Conservation (phyloP, 805 yeast genomes). For the Pichia eremophila region DNA sequence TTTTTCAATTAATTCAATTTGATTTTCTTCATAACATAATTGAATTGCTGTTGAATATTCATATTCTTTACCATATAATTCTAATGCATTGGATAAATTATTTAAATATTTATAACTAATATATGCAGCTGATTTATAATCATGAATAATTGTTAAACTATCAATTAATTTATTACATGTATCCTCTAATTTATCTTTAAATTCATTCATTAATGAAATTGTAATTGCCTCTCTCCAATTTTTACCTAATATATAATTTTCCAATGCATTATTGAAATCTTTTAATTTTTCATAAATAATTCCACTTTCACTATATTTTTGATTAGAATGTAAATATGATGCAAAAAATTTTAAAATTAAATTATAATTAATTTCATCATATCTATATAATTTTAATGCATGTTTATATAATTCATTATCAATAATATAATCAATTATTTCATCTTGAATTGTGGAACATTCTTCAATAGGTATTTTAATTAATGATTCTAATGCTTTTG, state of each 20-base stretch:
- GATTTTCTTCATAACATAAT: constrained; percentile 39
- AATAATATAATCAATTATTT: constrained; percentile 59
- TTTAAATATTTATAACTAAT: constrained; percentile 56
- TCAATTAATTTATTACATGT: constrained; percentile 54
- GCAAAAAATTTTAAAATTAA: constrained; percentile 56
- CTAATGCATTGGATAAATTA: constrained; percentile 53
- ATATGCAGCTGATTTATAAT: constrained; percentile 72
- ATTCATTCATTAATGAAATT: constrained; percentile 36
- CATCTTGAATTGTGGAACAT: constrained; percentile 33
- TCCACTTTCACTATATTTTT: constrained; percentile 68
- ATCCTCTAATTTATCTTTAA: constrained; percentile 31
- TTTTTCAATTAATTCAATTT: constrained; percentile 39
- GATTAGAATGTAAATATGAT: constrained; percentile 42
- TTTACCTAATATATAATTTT: constrained; percentile 57
- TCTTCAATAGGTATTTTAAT: constrained; percentile 35
- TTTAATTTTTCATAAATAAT: constrained; percentile 63
- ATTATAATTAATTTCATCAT: constrained; percentile 45
- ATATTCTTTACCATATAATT: constrained; percentile 64
- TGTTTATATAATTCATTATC: constrained; percentile 59
- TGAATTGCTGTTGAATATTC: constrained; percentile 69
- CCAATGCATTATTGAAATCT: constrained; percentile 50
- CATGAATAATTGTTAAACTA: constrained; percentile 56
- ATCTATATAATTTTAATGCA: constrained; percentile 56
- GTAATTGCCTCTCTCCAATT: constrained; percentile 82
- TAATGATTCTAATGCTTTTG: constrained; percentile 62